phyloP scores from a whole-genome alignment of 345 rosid species.

The Syzygium grande region DNA sequence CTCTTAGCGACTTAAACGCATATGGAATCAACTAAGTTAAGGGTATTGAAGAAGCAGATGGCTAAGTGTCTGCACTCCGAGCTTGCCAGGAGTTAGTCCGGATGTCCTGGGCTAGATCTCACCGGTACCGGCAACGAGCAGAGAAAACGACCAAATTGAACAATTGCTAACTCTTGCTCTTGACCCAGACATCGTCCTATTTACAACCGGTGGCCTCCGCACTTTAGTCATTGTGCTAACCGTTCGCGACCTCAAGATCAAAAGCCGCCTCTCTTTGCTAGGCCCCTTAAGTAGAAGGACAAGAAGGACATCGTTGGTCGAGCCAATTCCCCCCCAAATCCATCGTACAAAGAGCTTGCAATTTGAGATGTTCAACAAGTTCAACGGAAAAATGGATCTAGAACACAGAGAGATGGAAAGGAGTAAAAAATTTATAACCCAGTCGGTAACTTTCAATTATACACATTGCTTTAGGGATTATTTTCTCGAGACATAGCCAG shows the following conservation, averaged over 20 bases:
- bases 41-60: not conserved
- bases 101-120: not conserved
- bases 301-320: not conserved
- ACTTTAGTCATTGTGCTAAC: not conserved
- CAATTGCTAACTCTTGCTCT: not conserved
- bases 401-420: not conserved
- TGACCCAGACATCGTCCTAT: not conserved
- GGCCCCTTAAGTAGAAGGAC: not conserved
- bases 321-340: not conserved
- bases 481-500: not conserved
- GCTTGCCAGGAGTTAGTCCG: not conserved
- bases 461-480: not conserved
- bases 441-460: not conserved
- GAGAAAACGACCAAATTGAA: not conserved
- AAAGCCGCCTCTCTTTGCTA: not conserved
- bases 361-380: not conserved
- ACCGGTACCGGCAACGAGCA: not conserved
- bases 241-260: not conserved
- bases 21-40: not conserved
- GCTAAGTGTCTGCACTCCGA: not conserved
- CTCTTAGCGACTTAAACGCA: not conserved
- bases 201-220: not conserved
- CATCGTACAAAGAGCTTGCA: not conserved
- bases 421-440: not conserved
- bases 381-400: not conserved